Conservation (phyloP, 768 basidiomycete genomes). For the Inosperma sp. region DNA sequence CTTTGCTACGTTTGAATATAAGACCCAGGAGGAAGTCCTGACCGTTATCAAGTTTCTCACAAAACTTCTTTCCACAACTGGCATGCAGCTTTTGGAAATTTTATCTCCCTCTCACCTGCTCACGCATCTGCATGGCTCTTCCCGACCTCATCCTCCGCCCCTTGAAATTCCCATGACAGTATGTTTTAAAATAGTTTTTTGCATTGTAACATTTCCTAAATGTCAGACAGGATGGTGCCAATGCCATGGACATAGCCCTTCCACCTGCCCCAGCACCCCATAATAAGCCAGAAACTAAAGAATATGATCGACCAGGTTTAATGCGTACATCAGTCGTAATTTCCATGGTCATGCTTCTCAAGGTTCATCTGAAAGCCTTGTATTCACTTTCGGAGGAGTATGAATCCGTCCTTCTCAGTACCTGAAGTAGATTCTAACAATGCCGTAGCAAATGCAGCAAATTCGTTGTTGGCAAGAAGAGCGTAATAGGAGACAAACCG, state of each 20-base stretch:
- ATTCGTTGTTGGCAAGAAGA: slow-evolving; percentile 86
- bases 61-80: slow-evolving; percentile 68
- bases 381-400: slow-evolving; percentile 90
- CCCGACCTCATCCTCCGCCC: slow-evolving; percentile 12
- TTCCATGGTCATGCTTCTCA: slow-evolving; percentile 83
- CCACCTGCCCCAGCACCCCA: background rate
- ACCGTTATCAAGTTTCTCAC: slow-evolving; percentile 80
- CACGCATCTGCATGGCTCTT: slow-evolving; percentile 47
- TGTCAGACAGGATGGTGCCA: slow-evolving; percentile 4
- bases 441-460: slow-evolving; percentile 82
- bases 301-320: slow-evolving; percentile 28
- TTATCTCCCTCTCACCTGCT: slow-evolving; percentile 69
- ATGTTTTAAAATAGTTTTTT: slow-evolving; percentile 1
- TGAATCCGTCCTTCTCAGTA: background rate
- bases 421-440: slow-evolving; percentile 3
- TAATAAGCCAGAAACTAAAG: slow-evolving; percentile 1
- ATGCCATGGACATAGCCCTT: slow-evolving; percentile 18
- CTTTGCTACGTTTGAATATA: slow-evolving; percentile 88
- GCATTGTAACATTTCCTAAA: background rate
- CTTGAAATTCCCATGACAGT: background rate
- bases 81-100: slow-evolving; percentile 74
- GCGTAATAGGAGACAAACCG: slow-evolving; percentile 79
- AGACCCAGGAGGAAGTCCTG: slow-evolving; percentile 89
- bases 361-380: slow-evolving; percentile 74
- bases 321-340: slow-evolving; percentile 72